These are phyloP conservation scores for Pseudocercospora vitis DNA, from an alignment of 2,329 filamentous ascomycete genomes.

Conservation along the genomic window DNA sequence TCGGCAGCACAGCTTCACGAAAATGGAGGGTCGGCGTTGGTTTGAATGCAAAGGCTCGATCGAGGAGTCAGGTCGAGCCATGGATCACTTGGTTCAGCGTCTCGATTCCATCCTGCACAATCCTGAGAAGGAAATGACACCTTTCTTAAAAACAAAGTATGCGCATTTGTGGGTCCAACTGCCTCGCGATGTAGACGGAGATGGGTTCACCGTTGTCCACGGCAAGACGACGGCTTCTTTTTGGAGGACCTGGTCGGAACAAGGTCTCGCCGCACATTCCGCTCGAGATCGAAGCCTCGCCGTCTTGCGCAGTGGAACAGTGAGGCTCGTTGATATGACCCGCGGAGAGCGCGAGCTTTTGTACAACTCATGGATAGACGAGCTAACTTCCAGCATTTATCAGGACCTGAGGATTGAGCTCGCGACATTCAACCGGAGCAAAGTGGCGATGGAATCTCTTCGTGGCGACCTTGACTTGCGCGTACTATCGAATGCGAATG, in stretches of 20 bases:
- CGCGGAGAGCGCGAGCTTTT: slow-evolving; percentile 15
- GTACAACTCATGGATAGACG: slow-evolving; percentile 13
- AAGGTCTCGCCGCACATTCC: background rate
- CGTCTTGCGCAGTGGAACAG: slow-evolving; percentile 1
- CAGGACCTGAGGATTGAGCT: slow-evolving; percentile 18
- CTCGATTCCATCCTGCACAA: slow-evolving; percentile 5
- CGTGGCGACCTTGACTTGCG: slow-evolving; percentile 42
- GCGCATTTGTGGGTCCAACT: slow-evolving; percentile 27
- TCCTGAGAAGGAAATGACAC: background rate
- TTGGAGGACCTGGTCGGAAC: background rate
- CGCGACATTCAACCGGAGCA: slow-evolving; percentile 3
- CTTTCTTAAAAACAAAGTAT: slow-evolving; percentile 20
- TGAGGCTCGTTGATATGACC: slow-evolving; percentile 1
- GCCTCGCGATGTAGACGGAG: too few species aligned
- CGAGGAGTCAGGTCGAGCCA: slow-evolving; percentile 22
- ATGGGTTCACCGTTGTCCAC: too few species aligned
- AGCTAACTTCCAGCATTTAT: slow-evolving; percentile 15
- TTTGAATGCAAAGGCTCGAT: slow-evolving; percentile 25
- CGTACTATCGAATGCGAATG: slow-evolving; percentile 45
- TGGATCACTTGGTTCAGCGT: slow-evolving; percentile 21
- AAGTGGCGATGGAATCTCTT: slow-evolving; percentile 14
- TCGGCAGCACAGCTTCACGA: slow-evolving; percentile 39
- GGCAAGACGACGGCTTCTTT: too few species aligned
- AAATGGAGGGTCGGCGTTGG: slow-evolving; percentile 42
- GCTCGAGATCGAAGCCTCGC: background rate